A percentile compares a stretch with the other conserved stretches of the same genome.
phyloP scores from a whole-genome alignment of 2,329 filamentous ascomycete genomes.

The Fusarium clavum region DNA sequence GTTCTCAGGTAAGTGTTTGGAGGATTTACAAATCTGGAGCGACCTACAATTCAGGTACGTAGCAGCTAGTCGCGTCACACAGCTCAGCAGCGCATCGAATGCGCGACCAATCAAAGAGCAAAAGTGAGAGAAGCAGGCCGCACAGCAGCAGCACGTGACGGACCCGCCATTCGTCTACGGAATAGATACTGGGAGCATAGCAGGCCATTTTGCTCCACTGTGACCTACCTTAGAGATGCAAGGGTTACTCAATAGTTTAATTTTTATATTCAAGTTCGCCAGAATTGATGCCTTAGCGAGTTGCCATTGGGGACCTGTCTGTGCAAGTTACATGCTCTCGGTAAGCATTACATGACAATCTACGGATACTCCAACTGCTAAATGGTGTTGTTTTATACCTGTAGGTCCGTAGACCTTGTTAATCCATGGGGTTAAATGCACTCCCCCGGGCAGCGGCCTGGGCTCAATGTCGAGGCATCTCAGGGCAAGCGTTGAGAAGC shows the following conservation, averaged over 20 bases:
- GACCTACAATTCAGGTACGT: neutral
- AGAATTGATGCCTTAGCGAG: conserved; percentile 5
- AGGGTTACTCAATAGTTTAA: conserved; percentile 21
- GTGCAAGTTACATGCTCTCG: neutral
- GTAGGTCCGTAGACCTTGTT: conserved; percentile 18
- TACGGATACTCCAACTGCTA: conserved; percentile 5
- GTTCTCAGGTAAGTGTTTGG: neutral
- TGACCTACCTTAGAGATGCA: neutral
- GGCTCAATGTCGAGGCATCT: conserved; percentile 37
- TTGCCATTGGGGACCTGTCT: conserved; percentile 9
- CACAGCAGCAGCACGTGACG: conserved; percentile 27
- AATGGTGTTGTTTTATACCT: conserved; percentile 16
- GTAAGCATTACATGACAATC: conserved; percentile 24
- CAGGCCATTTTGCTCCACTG: conserved; percentile 2
- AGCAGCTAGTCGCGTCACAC: conserved; percentile 19
- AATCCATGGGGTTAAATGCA: conserved; percentile 39
- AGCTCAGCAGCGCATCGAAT: conserved; percentile 23
- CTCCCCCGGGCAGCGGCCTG: conserved; percentile 42
- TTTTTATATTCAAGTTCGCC: conserved; percentile 22
- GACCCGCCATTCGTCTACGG: neutral
- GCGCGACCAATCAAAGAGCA: conserved; percentile 35
- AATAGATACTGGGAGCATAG: neutral
- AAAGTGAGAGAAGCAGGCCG: neutral
- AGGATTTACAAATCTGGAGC: conserved; percentile 8
- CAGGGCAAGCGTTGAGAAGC: conserved; percentile 20